Base-by-base conservation (phyloP, 148 eudicot species). In the Rhododendron simsii region DNA sequence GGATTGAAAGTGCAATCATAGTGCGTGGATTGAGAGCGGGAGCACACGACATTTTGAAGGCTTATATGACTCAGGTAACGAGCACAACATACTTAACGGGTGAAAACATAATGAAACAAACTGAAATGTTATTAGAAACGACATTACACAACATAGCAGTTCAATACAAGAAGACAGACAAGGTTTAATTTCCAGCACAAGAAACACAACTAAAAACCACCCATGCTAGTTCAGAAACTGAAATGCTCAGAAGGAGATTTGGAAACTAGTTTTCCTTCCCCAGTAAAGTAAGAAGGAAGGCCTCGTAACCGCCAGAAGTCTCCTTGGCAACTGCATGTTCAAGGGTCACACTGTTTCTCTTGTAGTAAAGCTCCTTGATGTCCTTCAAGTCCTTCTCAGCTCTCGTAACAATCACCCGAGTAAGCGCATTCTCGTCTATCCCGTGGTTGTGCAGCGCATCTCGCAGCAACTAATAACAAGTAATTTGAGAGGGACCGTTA, bases 401-500 rank as follows among this genome's bases (percentile, higher is more conserved):
- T 76, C 85, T 86, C 0, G 85, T 83, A 2, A 86, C 82, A 16
- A 86, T 75, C 65, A 81, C 88, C n/a, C 85, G 90, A 48, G 98
- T 94, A 44, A 97, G 81, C 6, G 92, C 87, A 59, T 95, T 98
- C 85, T 97, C 98, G 84, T 97, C 93, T 3, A 92, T 91, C 76
- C 98, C 95, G 0, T 87, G 85, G 91, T 90, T 90, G 16, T 89
- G 86, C 26, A 94, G 78, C 0, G 98, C 96, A 18, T 85, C 57
- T 4, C 95, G 93, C 83, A 95, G 4, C 11, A 93, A 94, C 98
- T 95, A 80, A 78, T 28, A 18, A 8, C 75, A 69, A 69, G 37
- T 30, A 69, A 13, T 69, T 28, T 2, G 13, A 69, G 18, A 4
- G 13, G 35, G 37, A 12, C 2, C 16, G 37, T 69, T 69, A 69